Evolutionary conservation across 257 asterid species (phyloP).

Genomic region (Jasminum sambac): DNA sequence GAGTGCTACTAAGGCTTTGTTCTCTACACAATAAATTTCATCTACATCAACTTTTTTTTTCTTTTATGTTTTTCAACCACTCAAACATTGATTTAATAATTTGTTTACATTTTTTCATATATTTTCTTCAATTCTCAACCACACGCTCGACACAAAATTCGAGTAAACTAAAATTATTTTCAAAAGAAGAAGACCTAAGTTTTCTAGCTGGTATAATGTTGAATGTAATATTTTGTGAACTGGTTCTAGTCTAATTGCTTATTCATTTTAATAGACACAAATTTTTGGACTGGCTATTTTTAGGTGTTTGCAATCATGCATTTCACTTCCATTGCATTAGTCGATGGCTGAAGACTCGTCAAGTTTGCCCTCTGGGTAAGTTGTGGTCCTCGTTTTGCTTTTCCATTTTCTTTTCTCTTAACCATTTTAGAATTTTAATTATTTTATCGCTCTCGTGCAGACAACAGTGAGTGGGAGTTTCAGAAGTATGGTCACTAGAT

Average conservation of each 20-base stretch:
- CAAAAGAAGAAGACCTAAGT: too few species aligned
- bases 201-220: neutral
- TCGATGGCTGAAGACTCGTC: conserved; percentile 99
- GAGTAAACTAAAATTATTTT: too few species aligned
- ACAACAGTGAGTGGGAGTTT: conserved; percentile 99
- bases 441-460: conserved; percentile 39
- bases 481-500: conserved; percentile 92
- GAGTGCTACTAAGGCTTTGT: neutral
- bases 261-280: neutral
- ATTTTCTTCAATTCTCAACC: too few species aligned
- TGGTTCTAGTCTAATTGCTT: neutral
- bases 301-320: conserved; percentile 98
- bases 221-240: neutral
- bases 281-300: conserved; percentile 1
- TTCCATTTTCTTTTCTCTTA: neutral
- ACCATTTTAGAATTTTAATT: neutral
- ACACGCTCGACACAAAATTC: too few species aligned
- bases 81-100: too few species aligned
- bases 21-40: too few species aligned
- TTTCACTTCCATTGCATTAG: conserved; percentile 99
- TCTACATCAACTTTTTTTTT: too few species aligned
- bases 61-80: too few species aligned
- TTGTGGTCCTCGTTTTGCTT: neutral
- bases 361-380: conserved; percentile 95
- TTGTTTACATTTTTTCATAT: too few species aligned